phyloP scores from a whole-genome alignment of 2,329 filamentous ascomycete genomes.

The Cryphonectria naterciae region DNA sequence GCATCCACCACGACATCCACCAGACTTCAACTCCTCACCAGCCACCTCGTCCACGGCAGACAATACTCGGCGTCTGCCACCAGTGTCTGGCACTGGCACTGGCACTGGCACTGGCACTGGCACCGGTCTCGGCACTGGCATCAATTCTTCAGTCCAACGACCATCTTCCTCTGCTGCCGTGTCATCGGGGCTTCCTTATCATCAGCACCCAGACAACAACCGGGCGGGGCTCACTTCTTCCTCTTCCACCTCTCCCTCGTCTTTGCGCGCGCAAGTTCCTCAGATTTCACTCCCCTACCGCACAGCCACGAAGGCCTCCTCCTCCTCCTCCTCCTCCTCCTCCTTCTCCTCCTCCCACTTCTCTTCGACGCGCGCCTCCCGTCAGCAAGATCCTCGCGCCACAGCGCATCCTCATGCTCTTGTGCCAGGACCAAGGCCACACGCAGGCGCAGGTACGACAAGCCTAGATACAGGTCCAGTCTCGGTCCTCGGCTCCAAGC shows the following conservation, averaged over 20 bases:
- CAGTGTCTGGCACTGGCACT: conserved; percentile 26
- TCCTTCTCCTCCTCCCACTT: neutral
- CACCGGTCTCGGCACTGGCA: conserved; percentile 4
- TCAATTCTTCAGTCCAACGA: conserved; percentile 1
- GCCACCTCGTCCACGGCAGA: conserved; percentile 24
- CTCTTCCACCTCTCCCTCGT: neutral
- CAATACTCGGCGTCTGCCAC: conserved; percentile 28
- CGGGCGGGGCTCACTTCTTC: conserved; percentile 16
- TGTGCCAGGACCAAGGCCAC: conserved; percentile 12
- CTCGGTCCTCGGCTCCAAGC: conserved; percentile 8
- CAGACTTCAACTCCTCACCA: conserved; percentile 8
- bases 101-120: conserved; percentile 21
- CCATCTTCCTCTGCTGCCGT: conserved; percentile 19
- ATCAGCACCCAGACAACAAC: neutral
- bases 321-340: conserved; percentile 6
- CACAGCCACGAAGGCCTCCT: neutral
- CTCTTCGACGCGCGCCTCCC: conserved; percentile 9
- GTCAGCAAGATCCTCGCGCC: conserved; percentile 14
- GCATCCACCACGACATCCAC: conserved; percentile 17
- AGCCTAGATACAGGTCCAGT: conserved; percentile 11
- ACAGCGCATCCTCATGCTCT: conserved; percentile 15
- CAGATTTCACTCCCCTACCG: neutral
- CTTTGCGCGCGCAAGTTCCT: neutral
- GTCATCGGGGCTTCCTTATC: conserved; percentile 13
- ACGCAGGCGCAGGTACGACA: conserved; percentile 16